Conservation (phyloP, 1,139 yeast species). For the Geotrichum europaeum region DNA sequence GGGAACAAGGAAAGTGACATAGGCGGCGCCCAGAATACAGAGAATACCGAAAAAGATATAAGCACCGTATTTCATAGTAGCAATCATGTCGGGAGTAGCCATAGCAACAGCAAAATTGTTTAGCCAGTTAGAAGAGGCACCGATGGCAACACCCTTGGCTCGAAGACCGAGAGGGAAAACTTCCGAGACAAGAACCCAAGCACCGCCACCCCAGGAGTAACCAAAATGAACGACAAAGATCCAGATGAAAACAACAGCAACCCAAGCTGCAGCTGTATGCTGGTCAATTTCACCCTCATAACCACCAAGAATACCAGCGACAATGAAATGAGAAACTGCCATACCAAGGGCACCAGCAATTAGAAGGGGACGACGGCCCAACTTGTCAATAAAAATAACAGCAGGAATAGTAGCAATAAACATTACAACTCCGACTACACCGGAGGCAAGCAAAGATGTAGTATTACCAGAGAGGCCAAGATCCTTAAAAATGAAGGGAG, state of each 20-base stretch:
- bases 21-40: slow-evolving; percentile 23
- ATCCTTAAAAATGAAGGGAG: slow-evolving; percentile 57
- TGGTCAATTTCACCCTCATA: slow-evolving; percentile 22
- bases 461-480: slow-evolving; percentile 44
- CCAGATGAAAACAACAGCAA: slow-evolving; percentile 62
- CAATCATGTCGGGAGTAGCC: slow-evolving; percentile 66
- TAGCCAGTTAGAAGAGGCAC: slow-evolving; percentile 77
- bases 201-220: slow-evolving; percentile 74
- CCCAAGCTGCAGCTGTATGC: slow-evolving; percentile 41
- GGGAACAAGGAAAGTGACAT: slow-evolving; percentile 41
- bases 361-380: slow-evolving; percentile 50
- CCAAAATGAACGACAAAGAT: slow-evolving; percentile 69
- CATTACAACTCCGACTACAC: slow-evolving; percentile 32
- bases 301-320: slow-evolving; percentile 30
- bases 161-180: slow-evolving; percentile 65
- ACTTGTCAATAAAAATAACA: slow-evolving; percentile 46
- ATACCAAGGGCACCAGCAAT: slow-evolving; percentile 47
- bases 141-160: slow-evolving; percentile 67
- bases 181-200: slow-evolving; percentile 75
- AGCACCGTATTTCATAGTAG: slow-evolving; percentile 32
- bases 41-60: slow-evolving; percentile 46
- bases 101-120: slow-evolving; percentile 69
- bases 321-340: slow-evolving; percentile 36
- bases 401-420: slow-evolving; percentile 35
- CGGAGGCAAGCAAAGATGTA: slow-evolving; percentile 41